Evolutionary conservation across 2,329 filamentous ascomycete genomes (phyloP).

Genomic region (Rutstroemia sp.): DNA sequence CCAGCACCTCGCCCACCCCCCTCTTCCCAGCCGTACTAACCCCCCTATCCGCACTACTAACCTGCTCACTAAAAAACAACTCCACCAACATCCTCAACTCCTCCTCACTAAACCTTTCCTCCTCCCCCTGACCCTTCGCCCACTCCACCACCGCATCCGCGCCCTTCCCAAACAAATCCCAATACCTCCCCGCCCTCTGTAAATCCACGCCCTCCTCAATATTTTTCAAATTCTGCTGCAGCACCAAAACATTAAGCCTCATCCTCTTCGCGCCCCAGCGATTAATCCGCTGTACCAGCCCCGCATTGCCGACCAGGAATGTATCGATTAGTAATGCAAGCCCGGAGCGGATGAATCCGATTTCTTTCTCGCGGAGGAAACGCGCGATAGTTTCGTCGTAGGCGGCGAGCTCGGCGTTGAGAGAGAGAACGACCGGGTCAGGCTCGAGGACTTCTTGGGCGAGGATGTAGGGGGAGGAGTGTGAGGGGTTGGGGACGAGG

Average conservation of each 20-base stretch:
- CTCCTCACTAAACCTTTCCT: constrained; percentile 31
- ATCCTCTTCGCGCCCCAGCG: constrained; percentile 74
- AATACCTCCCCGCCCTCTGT: constrained; percentile 58
- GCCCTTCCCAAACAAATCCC: constrained; percentile 58
- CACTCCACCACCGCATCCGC: constrained; percentile 57
- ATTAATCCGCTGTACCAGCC: constrained; percentile 76
- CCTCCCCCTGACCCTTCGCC: constrained; percentile 36
- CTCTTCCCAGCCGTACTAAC: constrained; percentile 60
- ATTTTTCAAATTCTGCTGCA: constrained; percentile 96
- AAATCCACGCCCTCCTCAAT: constrained; percentile 67
- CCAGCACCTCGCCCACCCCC: constrained; percentile 68
- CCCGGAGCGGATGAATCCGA: constrained; percentile 67
- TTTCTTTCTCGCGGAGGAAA: constrained; percentile 65
- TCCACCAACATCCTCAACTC: constrained; percentile 60
- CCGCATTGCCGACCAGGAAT: constrained; percentile 66
- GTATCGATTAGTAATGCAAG: constrained; percentile 72
- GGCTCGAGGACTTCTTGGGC: constrained; percentile 71
- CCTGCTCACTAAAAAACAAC: constrained; percentile 59
- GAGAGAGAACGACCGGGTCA: constrained; percentile 69
- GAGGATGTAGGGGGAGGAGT: constrained; percentile 48
- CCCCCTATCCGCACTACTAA: constrained; percentile 60
- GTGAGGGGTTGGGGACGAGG: constrained; percentile 46
- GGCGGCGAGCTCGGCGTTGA: constrained; percentile 77
- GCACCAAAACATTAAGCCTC: constrained; percentile 86
- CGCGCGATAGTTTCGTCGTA: constrained; percentile 77